phyloP scores from a whole-genome alignment of 768 basidiomycete species.

The Tulasnella sp. region DNA sequence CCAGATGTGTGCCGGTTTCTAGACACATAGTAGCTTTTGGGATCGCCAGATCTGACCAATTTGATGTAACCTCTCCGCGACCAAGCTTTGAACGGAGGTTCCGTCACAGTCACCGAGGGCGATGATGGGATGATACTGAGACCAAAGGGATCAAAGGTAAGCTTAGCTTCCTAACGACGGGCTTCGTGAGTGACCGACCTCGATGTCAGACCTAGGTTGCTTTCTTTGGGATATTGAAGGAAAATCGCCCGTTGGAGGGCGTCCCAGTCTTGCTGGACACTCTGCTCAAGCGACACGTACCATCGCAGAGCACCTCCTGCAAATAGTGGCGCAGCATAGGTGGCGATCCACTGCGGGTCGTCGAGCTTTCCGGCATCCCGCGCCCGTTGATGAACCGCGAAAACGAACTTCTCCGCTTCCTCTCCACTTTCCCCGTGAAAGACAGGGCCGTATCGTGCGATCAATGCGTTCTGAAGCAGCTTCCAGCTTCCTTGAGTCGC shows the following conservation, averaged over 20 bases:
- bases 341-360: not conserved
- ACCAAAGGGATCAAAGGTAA: not conserved
- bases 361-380: not conserved
- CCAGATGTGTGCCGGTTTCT: not conserved
- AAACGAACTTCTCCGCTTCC: not conserved
- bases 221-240: not conserved
- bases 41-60: not conserved
- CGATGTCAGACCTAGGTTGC: not conserved
- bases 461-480: not conserved
- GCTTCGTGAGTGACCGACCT: not conserved
- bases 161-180: too few species aligned
- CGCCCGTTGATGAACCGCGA: too few species aligned
- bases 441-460: too few species aligned
- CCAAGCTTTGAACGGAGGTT: not conserved
- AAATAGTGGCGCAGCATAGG: not conserved
- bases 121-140: not conserved
- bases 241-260: not conserved
- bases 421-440: too few species aligned
- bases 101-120: not conserved
- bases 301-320: not conserved
- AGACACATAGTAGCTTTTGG: not conserved
- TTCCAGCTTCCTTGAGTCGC: not conserved
- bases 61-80: not conserved
- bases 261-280: not conserved
- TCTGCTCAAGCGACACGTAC: not conserved